Conservation (phyloP, 2,329 filamentous ascomycete species). For the Fusarium buharicum region DNA sequence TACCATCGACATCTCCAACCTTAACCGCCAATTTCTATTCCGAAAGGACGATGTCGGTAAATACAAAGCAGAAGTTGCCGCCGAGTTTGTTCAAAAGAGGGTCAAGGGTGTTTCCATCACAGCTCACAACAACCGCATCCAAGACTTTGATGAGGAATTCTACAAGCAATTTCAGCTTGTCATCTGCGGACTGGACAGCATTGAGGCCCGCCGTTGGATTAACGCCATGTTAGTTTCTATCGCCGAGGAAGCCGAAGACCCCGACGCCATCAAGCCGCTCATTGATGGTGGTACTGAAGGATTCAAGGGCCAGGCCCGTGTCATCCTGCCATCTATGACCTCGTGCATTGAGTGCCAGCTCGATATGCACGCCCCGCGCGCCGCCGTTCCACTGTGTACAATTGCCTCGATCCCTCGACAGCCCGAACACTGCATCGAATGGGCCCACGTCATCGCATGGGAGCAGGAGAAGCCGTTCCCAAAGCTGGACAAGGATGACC, state of each 20-base stretch:
- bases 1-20: slow-evolving; percentile 97
- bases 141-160: slow-evolving; percentile 95
- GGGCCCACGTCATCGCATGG: slow-evolving; percentile 99
- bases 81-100: slow-evolving; percentile 87
- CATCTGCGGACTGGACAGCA: slow-evolving; percentile 94
- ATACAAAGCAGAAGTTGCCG: slow-evolving; percentile 92
- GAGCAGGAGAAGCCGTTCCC: slow-evolving; percentile 86
- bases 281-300: slow-evolving; percentile 98
- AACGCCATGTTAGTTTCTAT: slow-evolving; percentile 92
- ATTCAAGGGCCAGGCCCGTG: slow-evolving; percentile 96
- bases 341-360: slow-evolving; percentile 98
- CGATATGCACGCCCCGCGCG: slow-evolving; percentile 97
- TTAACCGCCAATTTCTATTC: slow-evolving; percentile 98
- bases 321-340: slow-evolving; percentile 90
- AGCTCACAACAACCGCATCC: slow-evolving; percentile 92
- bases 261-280: slow-evolving; percentile 89
- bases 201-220: slow-evolving; percentile 98
- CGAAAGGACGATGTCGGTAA: slow-evolving; percentile 91
- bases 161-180: slow-evolving; percentile 97
- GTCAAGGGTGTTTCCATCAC: slow-evolving; percentile 94
- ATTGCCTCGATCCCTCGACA: slow-evolving; percentile 96
- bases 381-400: slow-evolving; percentile 96
- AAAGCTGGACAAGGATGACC: slow-evolving; percentile 91
- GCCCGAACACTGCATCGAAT: slow-evolving; percentile 97
- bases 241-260: slow-evolving; percentile 79